Evolutionary conservation across 306 rosid genomes (phyloP).

Genomic region (Citrullus amarus): DNA sequence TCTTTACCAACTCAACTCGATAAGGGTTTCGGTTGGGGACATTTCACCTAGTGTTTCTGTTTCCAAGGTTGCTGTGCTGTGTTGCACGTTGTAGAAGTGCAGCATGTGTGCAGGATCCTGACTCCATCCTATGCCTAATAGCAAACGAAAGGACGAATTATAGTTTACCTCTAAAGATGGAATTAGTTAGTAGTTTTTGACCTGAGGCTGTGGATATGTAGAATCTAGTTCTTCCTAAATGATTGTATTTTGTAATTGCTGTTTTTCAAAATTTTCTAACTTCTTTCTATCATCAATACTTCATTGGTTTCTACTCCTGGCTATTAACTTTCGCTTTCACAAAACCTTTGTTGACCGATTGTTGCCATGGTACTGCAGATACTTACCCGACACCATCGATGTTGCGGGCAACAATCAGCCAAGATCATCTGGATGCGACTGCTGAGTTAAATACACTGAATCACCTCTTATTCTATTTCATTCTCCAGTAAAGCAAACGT

Average conservation of each 20-base stretch:
- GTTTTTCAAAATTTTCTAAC: neutral
- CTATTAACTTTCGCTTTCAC: neutral
- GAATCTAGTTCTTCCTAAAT: neutral
- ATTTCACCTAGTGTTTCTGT: neutral
- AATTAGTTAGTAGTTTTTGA: neutral
- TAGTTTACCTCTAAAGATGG: neutral
- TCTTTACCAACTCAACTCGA: neutral
- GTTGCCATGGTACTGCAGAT: constrained; percentile 39
- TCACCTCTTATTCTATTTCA: constrained; percentile 12
- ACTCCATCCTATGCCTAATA: neutral
- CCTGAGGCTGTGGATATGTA: neutral
- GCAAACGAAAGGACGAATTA: neutral
- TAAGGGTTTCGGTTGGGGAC: neutral
- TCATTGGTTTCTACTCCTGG: neutral
- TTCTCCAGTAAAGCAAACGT: constrained; percentile 28
- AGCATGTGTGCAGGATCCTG: neutral
- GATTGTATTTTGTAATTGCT: neutral
- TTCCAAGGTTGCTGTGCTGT: neutral
- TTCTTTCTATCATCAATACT: neutral
- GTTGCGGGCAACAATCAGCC: constrained; percentile 72
- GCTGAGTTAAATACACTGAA: constrained; percentile 37
- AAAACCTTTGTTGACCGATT: neutral
- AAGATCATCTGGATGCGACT: constrained; percentile 83
- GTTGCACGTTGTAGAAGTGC: neutral
- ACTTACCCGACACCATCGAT: constrained; percentile 95